These are phyloP conservation scores for Cyberlindnera xylosilytica DNA, from an alignment of 805 yeast genomes.

Conservation along the genomic window DNA sequence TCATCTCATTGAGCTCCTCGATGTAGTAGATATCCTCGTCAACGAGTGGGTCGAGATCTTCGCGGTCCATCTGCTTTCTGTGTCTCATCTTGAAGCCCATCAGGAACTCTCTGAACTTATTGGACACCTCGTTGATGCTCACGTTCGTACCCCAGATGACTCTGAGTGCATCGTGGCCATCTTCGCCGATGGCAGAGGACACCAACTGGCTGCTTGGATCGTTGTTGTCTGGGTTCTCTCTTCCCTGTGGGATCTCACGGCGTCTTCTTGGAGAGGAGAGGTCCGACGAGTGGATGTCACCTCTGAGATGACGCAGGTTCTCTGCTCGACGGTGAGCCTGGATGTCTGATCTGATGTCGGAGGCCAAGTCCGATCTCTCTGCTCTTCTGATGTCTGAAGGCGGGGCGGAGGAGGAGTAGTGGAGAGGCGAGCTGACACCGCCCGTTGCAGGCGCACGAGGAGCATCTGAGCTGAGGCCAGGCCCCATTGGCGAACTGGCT, in stretches of 20 bases:
- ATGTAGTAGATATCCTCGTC: constrained; percentile 78
- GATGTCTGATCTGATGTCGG: constrained; percentile 45
- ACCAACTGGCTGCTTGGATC: constrained; percentile 26
- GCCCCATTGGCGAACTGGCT: constrained; percentile 9
- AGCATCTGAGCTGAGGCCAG: constrained; percentile 16
- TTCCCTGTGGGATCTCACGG: constrained; percentile 39
- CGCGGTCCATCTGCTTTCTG: constrained; percentile 48
- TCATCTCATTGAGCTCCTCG: constrained; percentile 68
- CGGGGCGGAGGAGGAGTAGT: constrained; percentile 37
- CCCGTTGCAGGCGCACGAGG: constrained; percentile 3
- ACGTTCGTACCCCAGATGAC: constrained; percentile 99
- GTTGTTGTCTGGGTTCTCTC: background rate
- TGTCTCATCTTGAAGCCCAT: constrained; percentile 79
- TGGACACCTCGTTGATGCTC: constrained; percentile 82
- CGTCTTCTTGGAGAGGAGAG: constrained; percentile 70
- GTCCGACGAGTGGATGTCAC: constrained; percentile 75
- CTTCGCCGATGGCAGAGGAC: constrained; percentile 26
- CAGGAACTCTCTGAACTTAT: constrained; percentile 75
- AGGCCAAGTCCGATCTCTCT: constrained; percentile 31
- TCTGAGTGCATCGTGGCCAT: constrained; percentile 68
- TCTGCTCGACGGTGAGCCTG: constrained; percentile 39
- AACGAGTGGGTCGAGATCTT: constrained; percentile 39
- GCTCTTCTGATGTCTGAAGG: constrained; percentile 28
- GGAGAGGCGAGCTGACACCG: constrained; percentile 44
- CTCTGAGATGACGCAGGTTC: constrained; percentile 55